phyloP scores from a whole-genome alignment of 1,284 basidiomycete genomes.

The Ceratobasidium sp. region DNA sequence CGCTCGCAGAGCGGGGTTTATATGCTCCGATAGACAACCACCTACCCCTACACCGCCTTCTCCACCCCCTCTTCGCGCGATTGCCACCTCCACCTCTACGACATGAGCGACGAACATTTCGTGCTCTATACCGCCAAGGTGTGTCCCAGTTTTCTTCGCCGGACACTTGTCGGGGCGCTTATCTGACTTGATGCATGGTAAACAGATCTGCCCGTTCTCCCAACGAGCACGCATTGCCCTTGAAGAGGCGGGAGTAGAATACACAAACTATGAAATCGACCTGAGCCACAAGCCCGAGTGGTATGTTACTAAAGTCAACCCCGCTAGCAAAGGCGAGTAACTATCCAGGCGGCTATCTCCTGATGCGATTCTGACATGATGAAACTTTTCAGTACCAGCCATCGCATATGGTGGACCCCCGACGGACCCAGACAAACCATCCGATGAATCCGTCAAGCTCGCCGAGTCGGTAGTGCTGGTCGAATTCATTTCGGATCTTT shows the following conservation, averaged over 20 bases:
- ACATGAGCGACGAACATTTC: conserved; percentile 30
- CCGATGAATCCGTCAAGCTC: conserved; percentile 49
- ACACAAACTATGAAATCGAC: conserved; percentile 53
- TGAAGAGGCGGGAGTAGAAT: conserved; percentile 50
- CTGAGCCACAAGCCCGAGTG: conserved; percentile 56
- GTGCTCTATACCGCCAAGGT: conserved; percentile 42
- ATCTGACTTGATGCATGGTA: background rate
- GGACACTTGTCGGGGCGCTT: background rate
- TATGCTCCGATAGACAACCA: conserved; percentile 26
- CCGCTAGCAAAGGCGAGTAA: conserved; percentile 38
- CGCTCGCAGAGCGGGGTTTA: conserved; percentile 10
- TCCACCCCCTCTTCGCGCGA: conserved; percentile 1
- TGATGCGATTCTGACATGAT: conserved; percentile 50
- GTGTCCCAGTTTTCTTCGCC: background rate
- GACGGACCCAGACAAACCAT: conserved; percentile 45
- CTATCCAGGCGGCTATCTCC: conserved; percentile 41
- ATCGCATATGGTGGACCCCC: conserved; percentile 51
- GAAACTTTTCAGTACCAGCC: conserved; percentile 53
- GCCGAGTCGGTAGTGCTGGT: conserved; percentile 48
- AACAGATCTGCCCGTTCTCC: conserved; percentile 37
- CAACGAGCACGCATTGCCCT: conserved; percentile 54
- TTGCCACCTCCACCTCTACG: background rate
- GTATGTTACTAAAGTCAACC: conserved; percentile 48
- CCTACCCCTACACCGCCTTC: background rate
- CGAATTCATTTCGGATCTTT: conserved; percentile 48